Conservation (phyloP, 2,329 filamentous ascomycete genomes). For the Arthroderma sp. region DNA sequence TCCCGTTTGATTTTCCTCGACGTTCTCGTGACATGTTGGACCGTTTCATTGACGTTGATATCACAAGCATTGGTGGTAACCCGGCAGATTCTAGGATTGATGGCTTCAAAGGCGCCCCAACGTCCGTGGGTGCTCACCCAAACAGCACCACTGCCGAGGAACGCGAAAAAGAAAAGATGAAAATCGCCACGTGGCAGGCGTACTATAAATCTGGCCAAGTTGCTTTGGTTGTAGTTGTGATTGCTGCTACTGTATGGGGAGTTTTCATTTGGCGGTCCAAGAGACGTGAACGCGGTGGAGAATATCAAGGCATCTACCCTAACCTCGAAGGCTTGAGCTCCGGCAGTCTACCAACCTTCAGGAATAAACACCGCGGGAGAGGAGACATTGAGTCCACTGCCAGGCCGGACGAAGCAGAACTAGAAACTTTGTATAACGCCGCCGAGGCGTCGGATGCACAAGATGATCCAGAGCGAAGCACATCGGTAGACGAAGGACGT, state of each 20-base stretch:
- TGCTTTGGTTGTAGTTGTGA: conserved; percentile 66
- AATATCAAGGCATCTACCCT: conserved; percentile 32
- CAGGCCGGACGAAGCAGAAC: not conserved
- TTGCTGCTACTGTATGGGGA: conserved; percentile 63
- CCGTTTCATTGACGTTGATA: conserved; percentile 87
- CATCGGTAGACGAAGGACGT: not conserved
- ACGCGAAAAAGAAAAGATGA: conserved; percentile 58
- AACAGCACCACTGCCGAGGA: conserved; percentile 57
- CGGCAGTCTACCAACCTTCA: conserved; percentile 36
- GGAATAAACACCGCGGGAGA: conserved; percentile 29
- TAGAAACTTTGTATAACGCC: conserved; percentile 1
- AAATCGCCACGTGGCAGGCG: conserved; percentile 75
- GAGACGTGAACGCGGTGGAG: conserved; percentile 36
- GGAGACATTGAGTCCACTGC: conserved; percentile 40
- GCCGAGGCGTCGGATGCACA: not conserved
- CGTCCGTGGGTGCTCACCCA: conserved; percentile 61
- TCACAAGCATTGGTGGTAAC: conserved; percentile 69
- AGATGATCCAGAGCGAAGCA: not conserved
- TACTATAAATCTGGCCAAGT: conserved; percentile 81
- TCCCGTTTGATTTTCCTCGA: conserved; percentile 83
- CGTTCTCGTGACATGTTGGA: conserved; percentile 92
- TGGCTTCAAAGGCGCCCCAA: conserved; percentile 68
- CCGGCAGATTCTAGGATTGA: conserved; percentile 72
- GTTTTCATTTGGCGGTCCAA: conserved; percentile 52
- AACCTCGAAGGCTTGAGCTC: conserved; percentile 29